Evolutionary conservation across 305 asterid species (phyloP).

Genomic region (Fraxinus albicans): DNA sequence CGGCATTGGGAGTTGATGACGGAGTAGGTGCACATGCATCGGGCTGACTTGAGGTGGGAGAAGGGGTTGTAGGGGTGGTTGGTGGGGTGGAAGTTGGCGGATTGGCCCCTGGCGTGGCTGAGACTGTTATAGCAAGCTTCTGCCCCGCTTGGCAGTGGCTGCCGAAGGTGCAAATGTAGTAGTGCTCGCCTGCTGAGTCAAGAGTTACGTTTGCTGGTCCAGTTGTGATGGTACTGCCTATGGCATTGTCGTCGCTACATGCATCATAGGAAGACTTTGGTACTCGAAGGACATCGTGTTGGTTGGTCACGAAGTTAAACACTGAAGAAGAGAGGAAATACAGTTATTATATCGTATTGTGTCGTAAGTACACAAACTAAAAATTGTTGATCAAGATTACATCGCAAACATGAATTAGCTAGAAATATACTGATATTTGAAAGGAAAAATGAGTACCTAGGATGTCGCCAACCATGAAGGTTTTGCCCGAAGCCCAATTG

Average conservation of each 20-base stretch:
- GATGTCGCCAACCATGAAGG: conserved; percentile 43
- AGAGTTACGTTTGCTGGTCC: conserved; percentile 52
- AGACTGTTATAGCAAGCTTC: conserved; percentile 39
- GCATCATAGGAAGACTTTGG: conserved; percentile 38
- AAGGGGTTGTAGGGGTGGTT: conserved; percentile 29
- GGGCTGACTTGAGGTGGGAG: conserved; percentile 27
- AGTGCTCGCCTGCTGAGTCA: conserved; percentile 37
- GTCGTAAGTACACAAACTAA: too few species aligned
- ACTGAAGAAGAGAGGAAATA: conserved; percentile 18
- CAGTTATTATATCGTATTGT: too few species aligned
- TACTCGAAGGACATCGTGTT: conserved; percentile 44
- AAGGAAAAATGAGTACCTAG: conserved; percentile 25
- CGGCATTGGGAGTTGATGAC: neutral
- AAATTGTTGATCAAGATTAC: too few species aligned
- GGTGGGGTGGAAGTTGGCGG: conserved; percentile 22
- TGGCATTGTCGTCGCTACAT: conserved; percentile 31
- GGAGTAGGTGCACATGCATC: conserved; percentile 28
- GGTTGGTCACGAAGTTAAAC: conserved; percentile 37
- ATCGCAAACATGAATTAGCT: neutral
- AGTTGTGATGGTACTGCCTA: conserved; percentile 23
- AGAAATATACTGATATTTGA: neutral
- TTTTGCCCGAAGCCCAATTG: conserved; percentile 43
- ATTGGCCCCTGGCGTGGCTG: conserved; percentile 21
- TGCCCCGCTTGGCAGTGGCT: conserved; percentile 47
- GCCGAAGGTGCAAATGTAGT: conserved; percentile 50